Conservation (phyloP, 179 eudicot species). For the Carnegiea gigantea region DNA sequence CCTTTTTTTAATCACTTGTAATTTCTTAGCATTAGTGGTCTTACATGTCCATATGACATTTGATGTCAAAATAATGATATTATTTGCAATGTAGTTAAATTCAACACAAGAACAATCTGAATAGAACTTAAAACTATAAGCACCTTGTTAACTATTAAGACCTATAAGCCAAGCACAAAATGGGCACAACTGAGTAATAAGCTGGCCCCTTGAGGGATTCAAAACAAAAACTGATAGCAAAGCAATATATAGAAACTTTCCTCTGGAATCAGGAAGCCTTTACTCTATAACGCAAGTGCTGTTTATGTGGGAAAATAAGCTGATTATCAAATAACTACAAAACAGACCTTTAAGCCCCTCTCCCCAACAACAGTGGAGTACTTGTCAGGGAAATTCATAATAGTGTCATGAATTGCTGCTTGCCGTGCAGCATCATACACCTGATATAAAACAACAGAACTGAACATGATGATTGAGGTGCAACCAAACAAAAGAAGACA, state of each 20-base stretch:
- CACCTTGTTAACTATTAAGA: no score
- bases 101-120: no score
- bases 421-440: conserved; percentile 86
- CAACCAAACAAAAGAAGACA: neutral
- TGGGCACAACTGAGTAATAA: neutral
- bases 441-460: conserved; percentile 31
- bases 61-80: no score
- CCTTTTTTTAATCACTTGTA: no score
- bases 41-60: no score
- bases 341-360: conserved; percentile 90
- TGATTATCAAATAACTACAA: neutral
- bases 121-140: no score
- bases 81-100: no score
- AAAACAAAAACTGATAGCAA: neutral
- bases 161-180: no score
- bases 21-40: no score
- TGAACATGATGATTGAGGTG: conserved; percentile 1
- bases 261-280: neutral
- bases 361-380: conserved; percentile 91
- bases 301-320: neutral
- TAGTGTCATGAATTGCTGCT: conserved; percentile 94
- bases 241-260: neutral
- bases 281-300: neutral
- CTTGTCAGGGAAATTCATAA: conserved; percentile 85
- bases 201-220: neutral